These are phyloP conservation scores for Letharia lupina DNA, from an alignment of 495 filamentous ascomycete species.

Conservation along the genomic window DNA sequence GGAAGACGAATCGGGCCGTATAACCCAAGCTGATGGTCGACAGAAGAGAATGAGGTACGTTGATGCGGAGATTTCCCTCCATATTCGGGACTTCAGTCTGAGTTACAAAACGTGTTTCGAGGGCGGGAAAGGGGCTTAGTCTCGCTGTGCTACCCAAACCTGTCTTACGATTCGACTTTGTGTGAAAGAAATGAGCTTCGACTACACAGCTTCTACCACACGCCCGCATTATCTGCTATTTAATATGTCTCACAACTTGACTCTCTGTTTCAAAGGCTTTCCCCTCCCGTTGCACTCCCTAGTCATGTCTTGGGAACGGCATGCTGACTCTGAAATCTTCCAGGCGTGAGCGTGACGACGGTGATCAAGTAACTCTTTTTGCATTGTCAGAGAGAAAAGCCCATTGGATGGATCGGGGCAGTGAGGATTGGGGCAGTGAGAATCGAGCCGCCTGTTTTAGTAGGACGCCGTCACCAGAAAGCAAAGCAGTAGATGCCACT, in stretches of 20 bases:
- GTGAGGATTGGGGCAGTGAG: constrained; percentile 3
- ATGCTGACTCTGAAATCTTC: neutral
- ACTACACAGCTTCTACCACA: neutral
- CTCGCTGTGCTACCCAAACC: neutral
- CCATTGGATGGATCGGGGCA: constrained; percentile 1
- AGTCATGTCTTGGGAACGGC: neutral
- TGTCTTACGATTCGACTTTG: neutral
- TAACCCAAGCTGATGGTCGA: constrained; percentile 48
- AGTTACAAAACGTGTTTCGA: neutral
- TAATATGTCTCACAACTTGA: neutral
- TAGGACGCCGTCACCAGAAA: constrained; percentile 6
- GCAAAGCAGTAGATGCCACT: constrained; percentile 8
- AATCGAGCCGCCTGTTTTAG: constrained; percentile 14
- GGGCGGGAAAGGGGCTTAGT: neutral
- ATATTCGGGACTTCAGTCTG: neutral
- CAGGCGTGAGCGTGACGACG: constrained; percentile 44
- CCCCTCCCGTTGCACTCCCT: neutral
- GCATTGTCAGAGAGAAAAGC: constrained; percentile 44
- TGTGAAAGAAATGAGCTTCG: neutral
- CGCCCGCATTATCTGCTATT: neutral
- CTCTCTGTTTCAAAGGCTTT: neutral
- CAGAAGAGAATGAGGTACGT: constrained; percentile 57
- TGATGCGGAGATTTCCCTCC: neutral
- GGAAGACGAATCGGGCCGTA: constrained; percentile 36
- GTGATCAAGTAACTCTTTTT: constrained; percentile 61